Base-by-base conservation (phyloP, 2,329 filamentous ascomycete species). In the Exserohilum turcica region DNA sequence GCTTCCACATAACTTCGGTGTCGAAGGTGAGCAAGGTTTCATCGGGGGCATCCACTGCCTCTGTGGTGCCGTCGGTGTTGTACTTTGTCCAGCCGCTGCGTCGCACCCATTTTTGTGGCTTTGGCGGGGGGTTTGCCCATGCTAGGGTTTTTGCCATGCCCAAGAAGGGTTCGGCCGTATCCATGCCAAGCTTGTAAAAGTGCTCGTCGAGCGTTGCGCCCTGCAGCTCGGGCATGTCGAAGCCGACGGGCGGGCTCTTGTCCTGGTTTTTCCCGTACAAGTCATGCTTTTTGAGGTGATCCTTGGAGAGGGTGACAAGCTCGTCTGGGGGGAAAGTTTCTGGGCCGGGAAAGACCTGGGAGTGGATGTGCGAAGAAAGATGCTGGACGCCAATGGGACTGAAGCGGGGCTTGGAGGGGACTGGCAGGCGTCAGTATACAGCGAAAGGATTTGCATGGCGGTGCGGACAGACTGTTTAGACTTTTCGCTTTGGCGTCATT, bases 301-400 rank as follows among this genome's bases (percentile, higher is more conserved):
- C 87, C 63, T 83, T 87, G 0, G 94, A 88, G 13, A 99, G 82
- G 10, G 88, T 80, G 32, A 97, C 85, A 6, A 99, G 84, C 53
- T 92, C 85, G 37, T 84, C 77, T 1, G 90, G 84, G 2, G 89
- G 83, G 19, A 74, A 69, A 9, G 80, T 75, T 56, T 74, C 70
- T 42, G 78, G 78, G 33, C 80, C 77, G 4, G 84, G 85, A 69
- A 99, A 99, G 36, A 99, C 78, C 75, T 97, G 94, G 1, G 84
- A 72, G 74, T 93, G 90, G 38, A 99, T 82, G 78, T 92, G 83
- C 54, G 83, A 81, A 79, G 92, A 97, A 63, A 99, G 80, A 68
- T 97, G 93, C 77, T 99, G 94, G 33, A 99, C 91, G 47, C 91
- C 91, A 65, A 99, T 92, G 63, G 95, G 90, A 76, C 95, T 99